These are phyloP conservation scores for Penicillium samsonianum DNA, from an alignment of 495 filamentous ascomycete genomes.

Conservation along the genomic window DNA sequence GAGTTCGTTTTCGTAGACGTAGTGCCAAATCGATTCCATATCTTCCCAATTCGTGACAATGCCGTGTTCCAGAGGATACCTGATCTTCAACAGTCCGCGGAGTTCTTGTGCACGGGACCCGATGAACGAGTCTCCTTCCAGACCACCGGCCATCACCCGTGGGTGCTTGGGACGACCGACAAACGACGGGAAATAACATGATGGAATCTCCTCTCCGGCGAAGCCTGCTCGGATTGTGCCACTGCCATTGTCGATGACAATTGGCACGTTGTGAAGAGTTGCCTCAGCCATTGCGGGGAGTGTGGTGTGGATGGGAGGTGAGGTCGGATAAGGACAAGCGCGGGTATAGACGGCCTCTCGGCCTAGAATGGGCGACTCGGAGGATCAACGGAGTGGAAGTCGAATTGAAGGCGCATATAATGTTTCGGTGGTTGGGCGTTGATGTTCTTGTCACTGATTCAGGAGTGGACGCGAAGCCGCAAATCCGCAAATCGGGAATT, in stretches of 20 bases:
- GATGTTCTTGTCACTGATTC: conserved; percentile 20
- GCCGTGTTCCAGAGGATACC: conserved; percentile 94
- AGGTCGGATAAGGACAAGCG: conserved; percentile 25
- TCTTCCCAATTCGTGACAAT: conserved; percentile 99
- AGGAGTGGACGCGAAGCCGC: conserved; percentile 31
- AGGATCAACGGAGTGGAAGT: conserved; percentile 5
- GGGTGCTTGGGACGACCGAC: conserved; percentile 96
- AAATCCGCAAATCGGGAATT: conserved; percentile 37
- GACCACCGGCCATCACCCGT: conserved; percentile 90
- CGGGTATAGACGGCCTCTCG: conserved; percentile 40
- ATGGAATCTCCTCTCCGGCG: conserved; percentile 91
- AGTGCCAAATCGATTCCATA: conserved; percentile 99
- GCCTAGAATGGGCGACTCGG: conserved; percentile 31
- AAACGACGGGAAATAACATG: conserved; percentile 97
- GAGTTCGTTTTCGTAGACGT: conserved; percentile 77
- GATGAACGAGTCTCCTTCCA: conserved; percentile 98
- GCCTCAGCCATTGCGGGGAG: conserved; percentile 68
- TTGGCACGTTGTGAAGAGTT: conserved; percentile 90
- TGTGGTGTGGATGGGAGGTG: conserved; percentile 24
- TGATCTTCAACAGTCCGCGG: conserved; percentile 90
- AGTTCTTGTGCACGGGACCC: conserved; percentile 89
- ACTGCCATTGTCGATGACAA: conserved; percentile 98
- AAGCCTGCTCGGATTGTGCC: conserved; percentile 97
- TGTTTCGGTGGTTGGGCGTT: conserved; percentile 18
- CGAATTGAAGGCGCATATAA: conserved; percentile 11